These are phyloP conservation scores for Neurospora sp. DNA, from an alignment of 495 filamentous ascomycete genomes.

Conservation along the genomic window DNA sequence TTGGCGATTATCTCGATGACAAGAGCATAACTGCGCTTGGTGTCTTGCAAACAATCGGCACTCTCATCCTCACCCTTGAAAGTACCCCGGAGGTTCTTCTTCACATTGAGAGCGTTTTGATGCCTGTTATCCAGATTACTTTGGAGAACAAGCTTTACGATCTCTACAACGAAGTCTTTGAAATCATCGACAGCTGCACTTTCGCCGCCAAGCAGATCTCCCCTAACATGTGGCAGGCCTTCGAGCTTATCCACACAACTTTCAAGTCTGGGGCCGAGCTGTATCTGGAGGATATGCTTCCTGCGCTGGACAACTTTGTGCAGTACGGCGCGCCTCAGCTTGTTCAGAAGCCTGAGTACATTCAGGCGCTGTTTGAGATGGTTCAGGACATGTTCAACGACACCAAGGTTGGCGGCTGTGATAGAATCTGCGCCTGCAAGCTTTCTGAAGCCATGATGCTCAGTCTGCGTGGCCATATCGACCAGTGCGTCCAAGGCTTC, in stretches of 20 bases:
- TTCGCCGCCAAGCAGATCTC: conserved; percentile 94
- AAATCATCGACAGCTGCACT: conserved; percentile 99
- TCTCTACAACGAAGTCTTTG: conserved; percentile 94
- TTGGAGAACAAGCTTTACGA: conserved; percentile 96
- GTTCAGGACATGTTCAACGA: conserved; percentile 58
- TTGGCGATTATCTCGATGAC: conserved; percentile 88
- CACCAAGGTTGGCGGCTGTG: conserved; percentile 80
- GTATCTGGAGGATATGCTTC: conserved; percentile 98
- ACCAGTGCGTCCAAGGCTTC: conserved; percentile 78
- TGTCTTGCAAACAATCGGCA: conserved; percentile 95
- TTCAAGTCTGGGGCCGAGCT: conserved; percentile 96
- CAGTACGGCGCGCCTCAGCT: conserved; percentile 76
- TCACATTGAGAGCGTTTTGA: conserved; percentile 88
- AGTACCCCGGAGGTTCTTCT: conserved; percentile 90
- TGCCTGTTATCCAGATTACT: conserved; percentile 93
- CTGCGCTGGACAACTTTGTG: conserved; percentile 93
- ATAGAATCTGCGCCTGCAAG: conserved; percentile 98
- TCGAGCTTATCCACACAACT: conserved; percentile 89
- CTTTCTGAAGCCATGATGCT: conserved; percentile 95
- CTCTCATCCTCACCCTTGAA: conserved; percentile 90
- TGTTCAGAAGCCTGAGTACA: conserved; percentile 72
- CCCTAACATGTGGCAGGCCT: conserved; percentile 95
- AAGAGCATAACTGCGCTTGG: conserved; percentile 97
- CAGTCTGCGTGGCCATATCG: conserved; percentile 81
- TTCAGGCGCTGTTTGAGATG: conserved; percentile 80